These are phyloP conservation scores for Candida loeiensis DNA, from an alignment of 805 yeast species.

Conservation along the genomic window DNA sequence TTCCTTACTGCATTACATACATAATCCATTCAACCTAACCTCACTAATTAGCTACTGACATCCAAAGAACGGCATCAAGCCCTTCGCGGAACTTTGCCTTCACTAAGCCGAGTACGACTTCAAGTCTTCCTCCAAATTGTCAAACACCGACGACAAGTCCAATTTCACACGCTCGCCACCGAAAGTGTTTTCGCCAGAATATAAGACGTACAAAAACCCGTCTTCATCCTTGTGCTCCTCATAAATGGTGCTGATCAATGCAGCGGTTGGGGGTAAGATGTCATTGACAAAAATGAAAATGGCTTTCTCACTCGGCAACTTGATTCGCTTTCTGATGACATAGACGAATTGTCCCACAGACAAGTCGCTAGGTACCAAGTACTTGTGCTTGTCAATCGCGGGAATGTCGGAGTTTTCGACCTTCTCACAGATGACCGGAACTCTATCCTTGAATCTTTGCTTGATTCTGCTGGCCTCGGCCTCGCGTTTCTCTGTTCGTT, in stretches of 20 bases:
- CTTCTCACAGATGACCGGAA: slow-evolving; percentile 96
- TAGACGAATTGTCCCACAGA: slow-evolving; percentile 98
- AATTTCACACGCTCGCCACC: slow-evolving; percentile 44
- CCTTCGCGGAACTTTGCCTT: background rate
- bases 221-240: slow-evolving; percentile 98
- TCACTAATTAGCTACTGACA: background rate
- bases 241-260: slow-evolving; percentile 89
- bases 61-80: background rate
- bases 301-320: slow-evolving; percentile 95
- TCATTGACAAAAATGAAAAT: slow-evolving; percentile 96
- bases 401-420: slow-evolving; percentile 96
- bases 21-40: background rate
- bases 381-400: slow-evolving; percentile 94
- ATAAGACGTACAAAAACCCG: slow-evolving; percentile 92
- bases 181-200: slow-evolving; percentile 97
- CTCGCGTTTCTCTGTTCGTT: slow-evolving; percentile 71
- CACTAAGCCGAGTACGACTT: slow-evolving; percentile 6
- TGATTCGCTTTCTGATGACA: slow-evolving; percentile 93
- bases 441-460: slow-evolving; percentile 83
- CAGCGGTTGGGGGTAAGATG: slow-evolving; percentile 96
- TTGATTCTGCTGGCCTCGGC: slow-evolving; percentile 91
- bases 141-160: slow-evolving; percentile 11
- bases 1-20: no score
- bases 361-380: slow-evolving; percentile 91
- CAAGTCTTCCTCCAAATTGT: slow-evolving; percentile 17